Conservation (phyloP, 306 rosid species). For the Pueraria montana region DNA sequence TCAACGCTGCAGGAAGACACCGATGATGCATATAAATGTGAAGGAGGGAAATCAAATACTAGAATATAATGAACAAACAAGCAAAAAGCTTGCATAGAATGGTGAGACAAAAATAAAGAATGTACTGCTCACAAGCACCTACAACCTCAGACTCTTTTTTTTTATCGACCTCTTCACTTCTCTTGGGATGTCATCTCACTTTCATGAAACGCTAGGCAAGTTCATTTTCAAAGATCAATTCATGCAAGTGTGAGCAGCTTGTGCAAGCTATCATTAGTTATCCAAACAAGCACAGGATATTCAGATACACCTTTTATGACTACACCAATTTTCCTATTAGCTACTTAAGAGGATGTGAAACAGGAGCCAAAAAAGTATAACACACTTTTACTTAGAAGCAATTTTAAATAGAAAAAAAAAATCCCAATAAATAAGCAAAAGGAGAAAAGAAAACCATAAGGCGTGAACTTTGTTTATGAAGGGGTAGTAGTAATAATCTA, state of each 20-base stretch:
- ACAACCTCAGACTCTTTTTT: neutral
- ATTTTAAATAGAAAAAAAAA: neutral
- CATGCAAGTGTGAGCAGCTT: neutral
- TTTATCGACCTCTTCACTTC: neutral
- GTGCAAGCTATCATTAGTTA: neutral
- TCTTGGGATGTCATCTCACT: neutral
- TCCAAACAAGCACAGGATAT: neutral
- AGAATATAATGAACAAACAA: slow-evolving; percentile 28
- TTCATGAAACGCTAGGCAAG: neutral
- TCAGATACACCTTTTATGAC: slow-evolving; percentile 1
- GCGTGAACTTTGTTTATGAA: slow-evolving; percentile 23
- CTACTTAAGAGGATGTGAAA: neutral
- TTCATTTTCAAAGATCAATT: neutral
- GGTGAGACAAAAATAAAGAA: neutral
- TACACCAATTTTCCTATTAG: no score
- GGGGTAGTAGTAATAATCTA: no score
- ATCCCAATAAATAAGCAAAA: neutral
- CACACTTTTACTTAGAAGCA: neutral
- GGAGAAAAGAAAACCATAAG: neutral
- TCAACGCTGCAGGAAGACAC: no score
- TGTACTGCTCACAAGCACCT: neutral
- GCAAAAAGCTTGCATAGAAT: slow-evolving; percentile 24
- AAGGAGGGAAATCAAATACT: slow-evolving; percentile 5
- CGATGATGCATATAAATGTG: neutral
- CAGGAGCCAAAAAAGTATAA: neutral